Base-by-base conservation (phyloP, 2,329 filamentous ascomycete genomes). In the Zymoseptoria pseudotritici region DNA sequence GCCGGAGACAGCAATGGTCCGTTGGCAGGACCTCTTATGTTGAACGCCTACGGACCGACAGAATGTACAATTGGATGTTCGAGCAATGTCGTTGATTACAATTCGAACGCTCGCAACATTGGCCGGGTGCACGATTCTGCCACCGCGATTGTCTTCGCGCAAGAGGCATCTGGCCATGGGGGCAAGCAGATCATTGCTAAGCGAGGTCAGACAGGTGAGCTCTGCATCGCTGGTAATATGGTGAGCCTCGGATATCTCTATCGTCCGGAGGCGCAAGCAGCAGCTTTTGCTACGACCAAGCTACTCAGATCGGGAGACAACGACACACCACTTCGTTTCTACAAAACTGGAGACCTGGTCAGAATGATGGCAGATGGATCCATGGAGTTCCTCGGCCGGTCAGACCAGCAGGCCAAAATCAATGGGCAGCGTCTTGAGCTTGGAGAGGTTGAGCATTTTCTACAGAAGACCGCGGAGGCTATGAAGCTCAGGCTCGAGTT, bases 391-490 rank as follows among this genome's bases (percentile, higher is more conserved):
- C 26, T 68, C 22, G 63, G 65, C 10, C 60, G 67, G 11, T 65
- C 64, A 57, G 65, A 69, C 46, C 61, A 58, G 8, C 66, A 67
- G 52, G 60, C 65, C 26, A 69, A 69, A 55, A 49, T 69, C 11
- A 51, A 60, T 20, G 67, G 66, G 11, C 63, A 67, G 55, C 64
- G 66, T 6, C 56, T 69, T 8, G 67, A 69, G 56, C 58, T 67
- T 5, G 66, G 63, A 17, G 67, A 67, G 55, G 63, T 68, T 4
- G 36, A 17, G 17, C 36, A 46, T 3, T 46, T 46, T n/a, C 17
- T 46, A n/a, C 36, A 46, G 36, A 46, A 46, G 13, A 46, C 36
- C 13, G 67, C 58, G 13, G 58, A 62, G 42, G 58, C 58, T 55
- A 58, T 62, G 17, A 54, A 60, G 26, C 55, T 53, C 29, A 58